These are phyloP conservation scores for Vigna hirtella DNA, from an alignment of 306 rosid genomes.

Conservation along the genomic window DNA sequence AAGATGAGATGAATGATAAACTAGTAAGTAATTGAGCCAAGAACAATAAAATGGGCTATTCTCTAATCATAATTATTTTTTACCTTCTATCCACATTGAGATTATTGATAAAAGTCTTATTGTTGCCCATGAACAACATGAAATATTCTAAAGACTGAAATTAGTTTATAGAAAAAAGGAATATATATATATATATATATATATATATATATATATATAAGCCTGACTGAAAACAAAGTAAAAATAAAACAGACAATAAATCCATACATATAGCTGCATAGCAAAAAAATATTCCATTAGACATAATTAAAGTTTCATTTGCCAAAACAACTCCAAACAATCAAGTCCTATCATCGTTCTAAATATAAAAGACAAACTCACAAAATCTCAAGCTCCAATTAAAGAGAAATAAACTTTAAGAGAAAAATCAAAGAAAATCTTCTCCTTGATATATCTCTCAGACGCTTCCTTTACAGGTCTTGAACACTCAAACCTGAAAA, in stretches of 20 bases:
- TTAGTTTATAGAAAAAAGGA: too few species aligned
- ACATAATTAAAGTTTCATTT: conserved; percentile 23
- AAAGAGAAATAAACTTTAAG: conserved; percentile 34
- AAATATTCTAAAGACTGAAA: too few species aligned
- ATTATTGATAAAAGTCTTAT: too few species aligned
- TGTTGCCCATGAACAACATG: too few species aligned
- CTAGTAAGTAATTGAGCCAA: too few species aligned
- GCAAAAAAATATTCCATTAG: conserved; percentile 10
- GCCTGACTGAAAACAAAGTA: background rate
- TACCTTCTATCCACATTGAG: too few species aligned
- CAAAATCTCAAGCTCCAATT: conserved; percentile 39
- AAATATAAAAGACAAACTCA: conserved; percentile 28
- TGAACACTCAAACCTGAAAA: conserved; percentile 85
- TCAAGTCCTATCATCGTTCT: conserved; percentile 27
- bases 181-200: too few species aligned
- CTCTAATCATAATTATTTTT: too few species aligned
- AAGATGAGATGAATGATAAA: too few species aligned
- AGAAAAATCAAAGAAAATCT: conserved; percentile 27
- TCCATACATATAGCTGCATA: background rate
- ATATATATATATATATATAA: background rate
- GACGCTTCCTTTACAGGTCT: conserved; percentile 61
- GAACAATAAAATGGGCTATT: too few species aligned
- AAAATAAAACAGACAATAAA: conserved; percentile 22
- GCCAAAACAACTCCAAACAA: conserved; percentile 34
- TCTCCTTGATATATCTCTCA: conserved; percentile 4